Evolutionary conservation across 352 stramenopile genomes (phyloP), one percentile per base, ranked within the genome.

Genomic region (Phytophthora niederhauseri): DNA sequence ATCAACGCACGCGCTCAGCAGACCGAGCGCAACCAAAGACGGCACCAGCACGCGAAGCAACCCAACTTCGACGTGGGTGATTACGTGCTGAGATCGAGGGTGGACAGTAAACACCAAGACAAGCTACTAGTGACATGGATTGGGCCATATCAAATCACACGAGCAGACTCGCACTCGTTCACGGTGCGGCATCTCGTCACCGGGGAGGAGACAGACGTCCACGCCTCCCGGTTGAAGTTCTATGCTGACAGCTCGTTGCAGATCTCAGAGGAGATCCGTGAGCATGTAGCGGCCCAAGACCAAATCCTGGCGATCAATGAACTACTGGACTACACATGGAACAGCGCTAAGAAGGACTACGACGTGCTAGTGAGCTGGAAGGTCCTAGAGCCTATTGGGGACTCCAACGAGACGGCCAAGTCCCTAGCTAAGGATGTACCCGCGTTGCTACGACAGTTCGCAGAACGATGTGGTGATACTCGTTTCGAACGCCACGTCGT

Each of bases 91-190:
- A 26, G 70, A 15, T 81, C 75, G 8, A 50, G 73, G 14, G 68
- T 77, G 3, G 68, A 81, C 57, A 30, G 63, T 22, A 69, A 69
- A 9, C 56, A 73, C 26, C 26, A 63, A 9, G n/a, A 70, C 54
- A 85, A 81, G 58, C 41, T 80, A 8, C 12, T 75, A 12, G 62
- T 77, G 4, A 80, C 66, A 19, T 82, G 68, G 75, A 57, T 79
- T 8, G 77, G 75, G 6, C 62, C 65, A 0, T 81, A 76, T 41
- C 34, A 58, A 5, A 64, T 82, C 7, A 59, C 49, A 11, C n/a
- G 57, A 55, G 61, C 57, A 1, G 52, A 72, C 15, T 28, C 60
- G 30, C 69, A 75, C 26, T 75, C 59, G 8, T 80, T 73, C 36
- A 34, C 38, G 6, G 51, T 84, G 15, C 66, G 14, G 30, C 64